Conservation (phyloP, 148 eudicot species). For the Hydrangea macrophylla region DNA sequence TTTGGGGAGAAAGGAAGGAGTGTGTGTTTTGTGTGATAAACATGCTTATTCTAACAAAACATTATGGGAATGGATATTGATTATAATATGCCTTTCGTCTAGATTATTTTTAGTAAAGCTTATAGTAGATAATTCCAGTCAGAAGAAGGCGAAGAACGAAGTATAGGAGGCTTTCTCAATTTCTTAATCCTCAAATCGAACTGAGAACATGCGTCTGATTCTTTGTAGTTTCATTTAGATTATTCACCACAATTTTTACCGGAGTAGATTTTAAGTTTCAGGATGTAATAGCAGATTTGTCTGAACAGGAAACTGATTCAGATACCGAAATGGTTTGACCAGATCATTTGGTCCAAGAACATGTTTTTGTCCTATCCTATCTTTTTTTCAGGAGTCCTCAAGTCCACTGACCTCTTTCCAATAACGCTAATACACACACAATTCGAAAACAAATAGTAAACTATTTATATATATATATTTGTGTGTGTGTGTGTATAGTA, state of each 20-base stretch:
- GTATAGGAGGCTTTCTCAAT: not conserved
- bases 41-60: not conserved
- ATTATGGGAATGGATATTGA: not conserved
- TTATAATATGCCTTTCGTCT: not conserved
- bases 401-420: not conserved
- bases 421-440: not conserved
- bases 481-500: not conserved
- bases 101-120: too few species aligned
- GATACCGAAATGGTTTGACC: not conserved
- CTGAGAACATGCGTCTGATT: too few species aligned
- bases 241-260: too few species aligned
- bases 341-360: too few species aligned
- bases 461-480: too few species aligned
- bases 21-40: not conserved
- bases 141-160: not conserved
- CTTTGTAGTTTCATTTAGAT: too few species aligned
- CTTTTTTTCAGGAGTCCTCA: not conserved
- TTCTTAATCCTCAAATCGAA: not conserved
- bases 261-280: not conserved
- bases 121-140: not conserved
- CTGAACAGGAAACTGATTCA: not conserved
- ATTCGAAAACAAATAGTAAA: not conserved
- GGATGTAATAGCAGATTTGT: not conserved
- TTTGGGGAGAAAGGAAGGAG: not conserved
- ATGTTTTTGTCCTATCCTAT: too few species aligned